Conservation (phyloP, 2,329 filamentous ascomycete genomes). For the Apiospora hydei region DNA sequence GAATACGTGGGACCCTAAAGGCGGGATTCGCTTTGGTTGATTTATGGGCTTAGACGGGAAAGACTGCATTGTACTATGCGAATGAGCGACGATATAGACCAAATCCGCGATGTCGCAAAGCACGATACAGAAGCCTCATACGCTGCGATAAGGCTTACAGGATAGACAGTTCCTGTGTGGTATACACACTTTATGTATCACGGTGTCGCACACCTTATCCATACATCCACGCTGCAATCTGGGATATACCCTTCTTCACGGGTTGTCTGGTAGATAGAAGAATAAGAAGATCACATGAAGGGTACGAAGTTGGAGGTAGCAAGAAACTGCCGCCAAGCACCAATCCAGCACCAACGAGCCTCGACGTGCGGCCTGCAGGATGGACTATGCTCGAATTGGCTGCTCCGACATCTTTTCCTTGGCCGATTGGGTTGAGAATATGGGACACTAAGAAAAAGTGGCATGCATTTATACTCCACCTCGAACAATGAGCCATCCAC, state of each 20-base stretch:
- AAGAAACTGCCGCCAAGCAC: background rate
- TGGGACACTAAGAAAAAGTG: background rate
- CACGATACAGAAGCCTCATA: background rate
- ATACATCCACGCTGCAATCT: background rate
- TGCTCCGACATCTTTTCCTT: conserved; percentile 10
- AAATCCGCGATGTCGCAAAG: background rate
- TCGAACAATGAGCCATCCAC: background rate
- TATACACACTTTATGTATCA: background rate
- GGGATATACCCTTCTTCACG: background rate
- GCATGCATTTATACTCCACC: conserved; percentile 16
- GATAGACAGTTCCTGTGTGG: background rate
- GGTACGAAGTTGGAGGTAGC: background rate
- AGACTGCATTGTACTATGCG: background rate
- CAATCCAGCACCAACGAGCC: conserved; percentile 3
- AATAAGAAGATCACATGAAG: conserved; percentile 1
- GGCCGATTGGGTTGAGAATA: background rate
- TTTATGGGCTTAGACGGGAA: background rate
- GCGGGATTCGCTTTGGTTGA: conserved; percentile 55
- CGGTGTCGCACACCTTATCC: background rate
- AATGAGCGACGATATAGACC: background rate
- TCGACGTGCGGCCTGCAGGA: conserved; percentile 6
- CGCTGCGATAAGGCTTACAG: background rate
- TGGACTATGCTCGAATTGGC: background rate
- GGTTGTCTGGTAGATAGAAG: background rate
- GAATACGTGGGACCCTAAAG: conserved; percentile 55